Evolutionary conservation across 768 basidiomycete genomes (phyloP), one percentile per base, ranked within the genome.

Genomic region (Aureoboletus auriporus): DNA sequence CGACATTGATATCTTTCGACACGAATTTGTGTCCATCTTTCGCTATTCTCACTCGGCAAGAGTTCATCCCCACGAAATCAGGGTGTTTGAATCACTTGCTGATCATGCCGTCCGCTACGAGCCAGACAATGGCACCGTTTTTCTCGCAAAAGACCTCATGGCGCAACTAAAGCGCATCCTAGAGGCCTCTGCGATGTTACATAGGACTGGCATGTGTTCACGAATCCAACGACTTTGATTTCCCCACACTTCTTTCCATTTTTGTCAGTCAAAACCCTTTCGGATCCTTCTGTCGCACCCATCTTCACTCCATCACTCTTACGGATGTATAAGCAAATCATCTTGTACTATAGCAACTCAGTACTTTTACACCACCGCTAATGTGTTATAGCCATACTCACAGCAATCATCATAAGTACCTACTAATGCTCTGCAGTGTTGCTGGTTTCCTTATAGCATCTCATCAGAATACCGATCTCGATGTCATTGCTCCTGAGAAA

Each of bases 11-110:
- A 35, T 68, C 43, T 68, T 68, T 49, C 55, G 59, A 14, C 80
- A 83, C 58, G 82, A 83, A 62, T 82, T 82, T 53, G 77, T 78
- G 62, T 77, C 77, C 54, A 84, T 84, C 44, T 84, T 83, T 56
- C 79, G 82, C 34, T 75, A 79, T 47, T 66, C 66, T 1, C 76
- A 83, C 51, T 76, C 78, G 11, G 54, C 71, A 2, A 73, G 79
- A 16, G 42, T 68, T 0, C 58, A 56, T 30, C 62, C 66, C 9
- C 53, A 52, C 14, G 66, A 68, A 44, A 71, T 84, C 12, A 69
- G 66, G 50, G 72, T 83, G 46, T 64, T 83, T 20, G 76, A 82
- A 59, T 57, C 66, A 27, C 77, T 84, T 35, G 71, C 76, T 27
- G 74, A 75, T 8, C 65, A 65, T 20, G 65, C 72, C 38, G 68